A percentile compares a stretch with the other conserved stretches of the same genome.
phyloP scores from a whole-genome alignment of 305 asterid species.

The Salvia sclarea region DNA sequence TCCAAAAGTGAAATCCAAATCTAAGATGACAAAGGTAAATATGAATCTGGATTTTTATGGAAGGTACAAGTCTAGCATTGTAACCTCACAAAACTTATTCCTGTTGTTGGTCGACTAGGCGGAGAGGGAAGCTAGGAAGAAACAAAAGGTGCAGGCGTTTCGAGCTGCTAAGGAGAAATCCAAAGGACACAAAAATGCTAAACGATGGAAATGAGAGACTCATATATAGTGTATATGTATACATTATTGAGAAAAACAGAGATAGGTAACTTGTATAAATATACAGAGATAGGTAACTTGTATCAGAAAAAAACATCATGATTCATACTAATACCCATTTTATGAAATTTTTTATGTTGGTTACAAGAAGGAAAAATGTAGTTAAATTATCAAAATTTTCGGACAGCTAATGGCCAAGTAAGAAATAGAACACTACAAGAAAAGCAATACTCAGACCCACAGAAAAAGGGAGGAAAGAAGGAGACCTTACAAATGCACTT shows the following conservation, averaged over 20 bases:
- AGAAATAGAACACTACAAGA: neutral
- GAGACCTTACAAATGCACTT: neutral
- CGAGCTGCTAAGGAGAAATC: constrained; percentile 93
- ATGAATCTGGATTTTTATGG: constrained; percentile 8
- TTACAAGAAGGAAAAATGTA: neutral
- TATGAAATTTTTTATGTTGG: neutral
- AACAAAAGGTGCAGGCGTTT: constrained; percentile 81
- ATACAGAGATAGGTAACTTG: neutral
- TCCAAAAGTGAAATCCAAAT: constrained; percentile 89
- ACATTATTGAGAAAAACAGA: too few species aligned
- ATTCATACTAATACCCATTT: too few species aligned
- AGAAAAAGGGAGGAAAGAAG: neutral
- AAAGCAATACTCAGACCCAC: neutral
- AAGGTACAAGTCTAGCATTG: too few species aligned
- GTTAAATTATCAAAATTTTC: neutral
- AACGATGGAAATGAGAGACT: constrained; percentile 73
- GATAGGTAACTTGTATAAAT: neutral
- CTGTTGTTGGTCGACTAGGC: constrained; percentile 48
- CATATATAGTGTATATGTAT: neutral
- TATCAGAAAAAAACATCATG: neutral
- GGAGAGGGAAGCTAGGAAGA: constrained; percentile 82
- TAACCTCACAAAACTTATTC: neutral
- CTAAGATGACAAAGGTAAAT: constrained; percentile 95
- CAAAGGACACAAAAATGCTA: constrained; percentile 64
- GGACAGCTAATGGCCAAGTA: neutral